A percentile compares a stretch with the other conserved stretches of the same genome.
phyloP scores from a whole-genome alignment of 2,329 filamentous ascomycete genomes.

The Cladosporium sp. region DNA sequence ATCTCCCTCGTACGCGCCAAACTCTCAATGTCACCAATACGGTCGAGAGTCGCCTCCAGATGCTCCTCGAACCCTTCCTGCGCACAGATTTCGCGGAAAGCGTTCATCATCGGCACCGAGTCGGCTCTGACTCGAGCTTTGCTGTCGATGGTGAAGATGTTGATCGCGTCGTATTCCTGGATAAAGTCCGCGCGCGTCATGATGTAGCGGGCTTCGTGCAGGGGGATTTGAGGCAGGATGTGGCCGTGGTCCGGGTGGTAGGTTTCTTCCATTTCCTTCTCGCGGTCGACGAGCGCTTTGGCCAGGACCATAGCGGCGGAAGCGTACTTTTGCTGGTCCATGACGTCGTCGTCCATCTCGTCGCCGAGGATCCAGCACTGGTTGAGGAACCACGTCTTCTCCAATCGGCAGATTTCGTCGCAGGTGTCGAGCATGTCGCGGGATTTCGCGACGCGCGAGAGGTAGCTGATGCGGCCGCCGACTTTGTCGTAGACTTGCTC shows the following conservation, averaged over 20 bases:
- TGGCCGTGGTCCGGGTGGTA: constrained; percentile 71
- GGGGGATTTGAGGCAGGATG: constrained; percentile 74
- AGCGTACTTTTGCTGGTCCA: constrained; percentile 96
- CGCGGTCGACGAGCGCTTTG: constrained; percentile 82
- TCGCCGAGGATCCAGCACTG: constrained; percentile 75
- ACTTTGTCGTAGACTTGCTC: constrained; percentile 83
- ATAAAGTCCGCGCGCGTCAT: constrained; percentile 98
- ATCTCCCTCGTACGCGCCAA: constrained; percentile 91
- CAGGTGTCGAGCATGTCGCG: constrained; percentile 78
- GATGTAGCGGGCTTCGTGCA: constrained; percentile 83
- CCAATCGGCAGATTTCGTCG: constrained; percentile 67
- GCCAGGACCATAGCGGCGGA: constrained; percentile 93
- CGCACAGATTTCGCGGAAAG: constrained; percentile 80
- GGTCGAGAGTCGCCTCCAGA: constrained; percentile 76
- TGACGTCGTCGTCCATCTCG: constrained; percentile 93
- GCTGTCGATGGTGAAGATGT: constrained; percentile 92
- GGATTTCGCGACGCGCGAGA: constrained; percentile 88
- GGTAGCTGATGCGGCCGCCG: constrained; percentile 82
- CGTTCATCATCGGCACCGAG: constrained; percentile 93
- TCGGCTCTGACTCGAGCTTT: constrained; percentile 85
- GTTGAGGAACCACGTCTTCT: constrained; percentile 79
- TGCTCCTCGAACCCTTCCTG: constrained; percentile 78
- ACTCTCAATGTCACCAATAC: constrained; percentile 91
- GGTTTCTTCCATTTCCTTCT: constrained; percentile 61
- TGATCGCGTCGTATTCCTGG: constrained; percentile 85